Base-by-base conservation (phyloP, 75 land plant species). In the Chamaecyparis obtusa region DNA sequence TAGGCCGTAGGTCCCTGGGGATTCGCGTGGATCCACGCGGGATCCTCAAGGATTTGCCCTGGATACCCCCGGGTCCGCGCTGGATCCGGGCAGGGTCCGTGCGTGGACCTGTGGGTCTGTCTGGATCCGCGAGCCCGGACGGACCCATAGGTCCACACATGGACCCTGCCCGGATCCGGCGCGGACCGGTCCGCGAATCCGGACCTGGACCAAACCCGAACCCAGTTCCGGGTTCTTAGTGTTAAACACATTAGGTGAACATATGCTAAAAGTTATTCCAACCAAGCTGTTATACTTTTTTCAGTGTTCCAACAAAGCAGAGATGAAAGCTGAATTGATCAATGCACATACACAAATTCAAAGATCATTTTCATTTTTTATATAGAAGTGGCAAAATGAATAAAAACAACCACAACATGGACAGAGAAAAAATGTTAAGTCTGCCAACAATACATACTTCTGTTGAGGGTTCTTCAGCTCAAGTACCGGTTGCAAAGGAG, bases 401-500 rank as follows among this genome's bases (percentile, higher is more conserved):
- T 72, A 27, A 27, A 30, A 72, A 72, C 76, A 32, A 0, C 3
- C 6, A 32, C 15, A 80, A 80, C 44, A 44, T 44, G 11, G 30
- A 9, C 30, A 80, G 8, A 16, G n/a, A 44, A 2, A 27, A 80
- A 44, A 80, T 21, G n/a, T 41, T 3, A 41, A 44, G 24, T 80
- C 44, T 80, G 48, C n/a, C 30, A 80, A 44, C 11, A 13, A 44
- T 43, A 48, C 39, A 44, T 57, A 86, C 97, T 91, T 91, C 35
- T 93, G 91, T 87, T 95, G 97, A 85, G 95, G 97, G 85, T 93
- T 95, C 46, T 84, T 84, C 83, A 94, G 87, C 55, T 94, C 94
- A 84, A 95, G 64, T 60, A 89, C 90, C 54, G 97, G 95, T 54
- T 88, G 83, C 90, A 90, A 77, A 67, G 83, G 86, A 44, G 46